phyloP scores from a whole-genome alignment of 352 stramenopile species.

The Phytophthora niederhauseri region DNA sequence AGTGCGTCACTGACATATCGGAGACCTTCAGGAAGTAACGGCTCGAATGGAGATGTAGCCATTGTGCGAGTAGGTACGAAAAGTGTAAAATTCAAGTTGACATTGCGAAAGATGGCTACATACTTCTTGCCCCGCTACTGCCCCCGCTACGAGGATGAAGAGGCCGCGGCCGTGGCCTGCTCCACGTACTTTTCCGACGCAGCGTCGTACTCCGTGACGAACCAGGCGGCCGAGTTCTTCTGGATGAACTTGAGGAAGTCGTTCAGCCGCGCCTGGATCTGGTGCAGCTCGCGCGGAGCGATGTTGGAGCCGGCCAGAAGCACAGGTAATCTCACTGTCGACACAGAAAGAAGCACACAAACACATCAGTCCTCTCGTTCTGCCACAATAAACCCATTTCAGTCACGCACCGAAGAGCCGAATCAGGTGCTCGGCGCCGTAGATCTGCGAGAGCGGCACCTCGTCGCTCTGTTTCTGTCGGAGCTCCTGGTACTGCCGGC shows the following conservation, averaged over 20 bases:
- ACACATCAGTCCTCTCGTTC: not conserved
- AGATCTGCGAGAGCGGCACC: slow-evolving; percentile 87
- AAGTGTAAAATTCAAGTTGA: slow-evolving; percentile 1
- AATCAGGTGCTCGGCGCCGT: slow-evolving; percentile 92
- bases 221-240: slow-evolving; percentile 74
- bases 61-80: slow-evolving; percentile 18
- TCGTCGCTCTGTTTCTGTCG: slow-evolving; percentile 55
- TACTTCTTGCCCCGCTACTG: not conserved
- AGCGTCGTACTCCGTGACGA: slow-evolving; percentile 70
- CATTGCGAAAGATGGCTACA: slow-evolving; percentile 18
- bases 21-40: not conserved
- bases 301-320: slow-evolving; percentile 69
- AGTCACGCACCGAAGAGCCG: slow-evolving; percentile 86
- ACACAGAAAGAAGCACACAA: no score
- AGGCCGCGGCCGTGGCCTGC: slow-evolving; percentile 28
- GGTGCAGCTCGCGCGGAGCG: slow-evolving; percentile 55
- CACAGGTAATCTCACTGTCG: slow-evolving; percentile 83
- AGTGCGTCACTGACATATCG: slow-evolving; percentile 14
- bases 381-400: not conserved
- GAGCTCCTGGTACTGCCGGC: slow-evolving; percentile 88
- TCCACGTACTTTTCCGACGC: slow-evolving; percentile 64
- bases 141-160: slow-evolving; percentile 13
- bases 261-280: slow-evolving; percentile 78
- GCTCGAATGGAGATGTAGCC: not conserved
- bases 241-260: slow-evolving; percentile 88